Base-by-base conservation (phyloP, 768 basidiomycete species). In the Kwoniella mangroviensis region DNA sequence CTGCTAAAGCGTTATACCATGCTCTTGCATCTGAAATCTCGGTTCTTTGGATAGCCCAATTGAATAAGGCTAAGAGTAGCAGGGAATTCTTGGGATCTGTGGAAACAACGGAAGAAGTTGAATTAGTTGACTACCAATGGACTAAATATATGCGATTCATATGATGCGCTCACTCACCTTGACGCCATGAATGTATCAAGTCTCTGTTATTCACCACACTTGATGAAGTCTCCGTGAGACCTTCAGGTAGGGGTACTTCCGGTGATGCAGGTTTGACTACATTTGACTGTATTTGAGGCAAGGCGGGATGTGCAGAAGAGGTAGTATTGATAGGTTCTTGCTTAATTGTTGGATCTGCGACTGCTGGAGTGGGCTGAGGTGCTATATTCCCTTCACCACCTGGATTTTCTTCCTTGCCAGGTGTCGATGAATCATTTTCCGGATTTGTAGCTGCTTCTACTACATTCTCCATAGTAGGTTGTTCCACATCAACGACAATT, bases 1-100 rank as follows among this genome's bases (percentile, higher is more conserved):
- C 88, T 67, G 96, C 87, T 73, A 98, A 85, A 52, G 87, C 89
- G 77, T 93, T 91, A 82, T 92, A 98, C 17, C 91, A 89, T 55
- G 88, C 87, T 71, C 92, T 89, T 73, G 95, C 90, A 81, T 89
- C 89, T 62, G 90, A 88, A 73, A 93, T 87, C 78, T 96, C 91
- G 71, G 89, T 90, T 43, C 88, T 88, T 67, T 86, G 85, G 84
- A 95, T 90, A 43, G 92, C 90, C 71, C 91, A 84, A 58, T 89
- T 87, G 75, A 97, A 87, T 42, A 96, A 86, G 73, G 87, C 88
- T 80, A 91, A 86, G 89, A 94, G 91, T 17, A 87, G 87, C 56
- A 90, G 66, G 10, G 79, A 59, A 34, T 76, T 65, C 45, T 64
- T 57, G 3, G 73, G 76, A 57, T 78, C 80, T 81, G 54, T 21